These are phyloP conservation scores for Mucor sp. DNA, from an alignment of 371 early-diverging fungal species.

Conservation along the genomic window DNA sequence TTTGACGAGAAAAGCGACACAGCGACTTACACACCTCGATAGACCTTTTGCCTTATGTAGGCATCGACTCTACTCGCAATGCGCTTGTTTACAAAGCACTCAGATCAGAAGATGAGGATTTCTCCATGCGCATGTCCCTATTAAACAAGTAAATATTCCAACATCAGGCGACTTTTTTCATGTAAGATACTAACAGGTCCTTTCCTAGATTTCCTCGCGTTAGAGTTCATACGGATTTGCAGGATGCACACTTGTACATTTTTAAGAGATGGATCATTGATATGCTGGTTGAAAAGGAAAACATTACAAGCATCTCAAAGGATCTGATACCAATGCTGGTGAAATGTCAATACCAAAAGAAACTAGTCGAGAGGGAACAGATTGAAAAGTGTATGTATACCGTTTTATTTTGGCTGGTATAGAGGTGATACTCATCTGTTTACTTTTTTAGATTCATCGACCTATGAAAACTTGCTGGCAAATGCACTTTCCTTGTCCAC, in stretches of 20 bases:
- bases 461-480: slow-evolving; percentile 32
- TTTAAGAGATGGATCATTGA: slow-evolving; percentile 92
- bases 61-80: slow-evolving; percentile 74
- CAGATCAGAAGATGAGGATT: slow-evolving; percentile 64
- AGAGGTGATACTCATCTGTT: background rate
- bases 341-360: slow-evolving; percentile 73
- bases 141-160: slow-evolving; percentile 53
- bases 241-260: slow-evolving; percentile 90
- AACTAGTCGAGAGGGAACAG: slow-evolving; percentile 67
- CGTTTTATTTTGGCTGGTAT: background rate
- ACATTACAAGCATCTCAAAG: slow-evolving; percentile 75
- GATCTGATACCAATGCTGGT: slow-evolving; percentile 87
- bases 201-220: slow-evolving; percentile 71
- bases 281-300: slow-evolving; percentile 66
- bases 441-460: slow-evolving; percentile 33
- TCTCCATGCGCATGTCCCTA: slow-evolving; percentile 77
- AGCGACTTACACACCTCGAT: background rate
- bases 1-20: background rate
- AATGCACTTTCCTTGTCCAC: slow-evolving; percentile 53
- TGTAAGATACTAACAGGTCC: background rate
- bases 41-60: slow-evolving; percentile 70
- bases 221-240: slow-evolving; percentile 70
- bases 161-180: background rate
- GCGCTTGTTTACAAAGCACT: slow-evolving; percentile 72
- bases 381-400: slow-evolving; percentile 61